phyloP scores from a whole-genome alignment of 2,329 filamentous ascomycete genomes.

The Pestalotiopsis sp. region DNA sequence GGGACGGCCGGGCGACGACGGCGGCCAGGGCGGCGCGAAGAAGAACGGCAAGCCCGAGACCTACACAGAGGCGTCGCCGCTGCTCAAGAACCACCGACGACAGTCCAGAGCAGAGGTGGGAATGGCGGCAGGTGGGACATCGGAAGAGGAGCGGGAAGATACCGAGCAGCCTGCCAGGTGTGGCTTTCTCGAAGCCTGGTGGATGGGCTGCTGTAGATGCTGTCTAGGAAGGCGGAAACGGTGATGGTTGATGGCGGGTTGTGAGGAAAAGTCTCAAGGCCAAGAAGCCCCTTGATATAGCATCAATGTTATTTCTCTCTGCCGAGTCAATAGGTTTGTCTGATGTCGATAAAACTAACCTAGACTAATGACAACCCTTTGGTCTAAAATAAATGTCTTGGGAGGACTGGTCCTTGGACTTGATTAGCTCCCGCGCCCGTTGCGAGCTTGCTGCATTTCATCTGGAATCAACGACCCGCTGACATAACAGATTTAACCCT shows the following conservation, averaged over 20 bases:
- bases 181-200: background rate
- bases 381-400: no score
- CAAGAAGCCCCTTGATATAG: no score
- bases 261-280: background rate
- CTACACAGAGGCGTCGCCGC: background rate
- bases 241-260: background rate
- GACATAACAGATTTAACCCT: background rate
- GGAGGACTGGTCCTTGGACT: no score
- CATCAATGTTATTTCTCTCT: no score
- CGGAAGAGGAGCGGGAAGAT: background rate
- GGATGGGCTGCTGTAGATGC: background rate
- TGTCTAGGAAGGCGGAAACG: background rate
- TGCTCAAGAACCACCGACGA: background rate
- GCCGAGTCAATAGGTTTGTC: no score
- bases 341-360: background rate
- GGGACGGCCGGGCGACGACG: background rate
- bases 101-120: background rate
- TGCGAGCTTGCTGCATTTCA: background rate
- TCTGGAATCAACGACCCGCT: background rate
- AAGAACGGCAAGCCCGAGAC: background rate
- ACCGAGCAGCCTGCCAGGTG: background rate
- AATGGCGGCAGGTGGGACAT: background rate
- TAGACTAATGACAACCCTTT: background rate
- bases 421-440: no score
- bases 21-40: background rate